A percentile compares a stretch with the other conserved stretches of the same genome.
These are phyloP conservation scores for Macrolepiota dolichaula DNA, from an alignment of 768 basidiomycete genomes.

Conservation along the genomic window DNA sequence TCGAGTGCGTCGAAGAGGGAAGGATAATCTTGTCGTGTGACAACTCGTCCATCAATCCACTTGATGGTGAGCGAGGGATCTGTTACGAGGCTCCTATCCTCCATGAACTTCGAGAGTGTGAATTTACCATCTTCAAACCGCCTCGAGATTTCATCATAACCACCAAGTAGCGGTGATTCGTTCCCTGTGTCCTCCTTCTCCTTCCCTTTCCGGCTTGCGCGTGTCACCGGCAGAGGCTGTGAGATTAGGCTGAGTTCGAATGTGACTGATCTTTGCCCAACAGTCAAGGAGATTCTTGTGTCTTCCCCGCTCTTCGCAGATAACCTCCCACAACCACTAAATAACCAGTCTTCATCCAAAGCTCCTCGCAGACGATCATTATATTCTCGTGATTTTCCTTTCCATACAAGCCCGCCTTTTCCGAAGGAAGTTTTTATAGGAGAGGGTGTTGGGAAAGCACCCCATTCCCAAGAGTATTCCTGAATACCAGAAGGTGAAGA, in stretches of 20 bases:
- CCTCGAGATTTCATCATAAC: constrained; percentile 52
- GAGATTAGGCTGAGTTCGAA: constrained; percentile 75
- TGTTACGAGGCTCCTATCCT: constrained; percentile 56
- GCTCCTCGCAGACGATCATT: constrained; percentile 19
- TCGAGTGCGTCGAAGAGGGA: constrained; percentile 73
- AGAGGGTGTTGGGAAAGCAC: constrained; percentile 80
- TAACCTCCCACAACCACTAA: constrained; percentile 1
- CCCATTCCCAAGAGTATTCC: constrained; percentile 95
- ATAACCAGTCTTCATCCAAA: constrained; percentile 24
- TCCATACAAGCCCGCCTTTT: constrained; percentile 28
- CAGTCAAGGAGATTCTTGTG: constrained; percentile 58
- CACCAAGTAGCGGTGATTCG: constrained; percentile 23
- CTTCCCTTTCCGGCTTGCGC: constrained; percentile 22
- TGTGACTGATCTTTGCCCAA: constrained; percentile 54
- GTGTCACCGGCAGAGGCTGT: neutral
- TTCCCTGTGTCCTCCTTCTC: constrained; percentile 20
- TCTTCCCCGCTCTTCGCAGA: constrained; percentile 42
- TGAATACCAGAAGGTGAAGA: constrained; percentile 31
- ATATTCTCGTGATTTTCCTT: constrained; percentile 26
- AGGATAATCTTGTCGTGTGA: constrained; percentile 72
- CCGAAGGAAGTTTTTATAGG: constrained; percentile 56
- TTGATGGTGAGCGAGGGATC: constrained; percentile 69
- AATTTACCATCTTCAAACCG: constrained; percentile 62
- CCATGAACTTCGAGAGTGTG: constrained; percentile 62
- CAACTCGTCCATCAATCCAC: constrained; percentile 64